Evolutionary conservation across 2,329 filamentous ascomycete species (phyloP).

Genomic region (Periconia macrospinosa): DNA sequence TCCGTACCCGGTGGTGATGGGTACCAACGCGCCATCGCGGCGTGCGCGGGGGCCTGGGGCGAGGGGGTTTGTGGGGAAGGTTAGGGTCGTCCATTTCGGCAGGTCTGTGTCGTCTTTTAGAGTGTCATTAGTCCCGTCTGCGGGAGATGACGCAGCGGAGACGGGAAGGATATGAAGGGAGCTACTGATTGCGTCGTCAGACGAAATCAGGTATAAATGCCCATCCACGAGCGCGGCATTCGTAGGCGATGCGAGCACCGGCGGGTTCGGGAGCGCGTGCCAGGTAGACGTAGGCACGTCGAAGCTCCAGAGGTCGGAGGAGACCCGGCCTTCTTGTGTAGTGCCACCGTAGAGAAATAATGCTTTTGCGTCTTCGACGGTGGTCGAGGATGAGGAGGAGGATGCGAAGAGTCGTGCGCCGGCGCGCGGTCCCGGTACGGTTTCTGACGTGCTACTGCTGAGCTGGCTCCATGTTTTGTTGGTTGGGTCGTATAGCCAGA

Average conservation of each 20-base stretch:
- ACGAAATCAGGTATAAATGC: constrained; percentile 45
- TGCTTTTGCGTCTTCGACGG: constrained; percentile 4
- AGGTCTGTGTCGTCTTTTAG: neutral
- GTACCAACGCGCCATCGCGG: constrained; percentile 42
- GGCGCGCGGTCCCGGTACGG: constrained; percentile 22
- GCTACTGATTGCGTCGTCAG: constrained; percentile 31
- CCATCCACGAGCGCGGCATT: constrained; percentile 42
- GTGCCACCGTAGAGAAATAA: constrained; percentile 33
- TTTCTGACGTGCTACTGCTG: neutral
- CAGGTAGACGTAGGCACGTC: constrained; percentile 22
- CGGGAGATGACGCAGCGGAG: neutral
- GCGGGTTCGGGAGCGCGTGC: constrained; percentile 28
- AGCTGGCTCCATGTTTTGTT: constrained; percentile 29
- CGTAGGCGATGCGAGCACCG: constrained; percentile 23
- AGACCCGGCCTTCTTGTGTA: constrained; percentile 18
- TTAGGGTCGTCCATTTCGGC: constrained; percentile 44
- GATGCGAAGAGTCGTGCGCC: constrained; percentile 24
- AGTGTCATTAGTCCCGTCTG: neutral
- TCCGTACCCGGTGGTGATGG: constrained; percentile 48
- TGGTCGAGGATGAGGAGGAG: too few species aligned
- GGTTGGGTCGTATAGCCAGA: constrained; percentile 47
- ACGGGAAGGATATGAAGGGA: constrained; percentile 29
- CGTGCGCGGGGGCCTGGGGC: constrained; percentile 47
- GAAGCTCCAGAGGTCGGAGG: constrained; percentile 33
- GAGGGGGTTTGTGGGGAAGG: constrained; percentile 48